Conservation (phyloP, 306 rosid species). For the Dalbergia oliveri region DNA sequence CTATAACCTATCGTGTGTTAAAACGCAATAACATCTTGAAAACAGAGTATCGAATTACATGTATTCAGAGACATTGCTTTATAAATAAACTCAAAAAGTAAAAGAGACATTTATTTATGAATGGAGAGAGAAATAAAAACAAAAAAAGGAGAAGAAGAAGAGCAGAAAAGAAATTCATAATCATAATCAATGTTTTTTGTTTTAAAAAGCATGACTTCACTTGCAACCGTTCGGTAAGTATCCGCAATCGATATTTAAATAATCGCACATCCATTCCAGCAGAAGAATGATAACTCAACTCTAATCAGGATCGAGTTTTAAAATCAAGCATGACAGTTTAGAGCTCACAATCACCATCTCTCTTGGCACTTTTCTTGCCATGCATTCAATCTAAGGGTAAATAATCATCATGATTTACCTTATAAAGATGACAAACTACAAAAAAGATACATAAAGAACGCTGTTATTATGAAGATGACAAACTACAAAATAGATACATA, state of each 20-base stretch:
- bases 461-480: constrained; percentile 33
- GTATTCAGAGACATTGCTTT: too few relatives aligned
- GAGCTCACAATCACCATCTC: not conserved
- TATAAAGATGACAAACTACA: too few relatives aligned
- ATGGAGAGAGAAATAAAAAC: too few relatives aligned
- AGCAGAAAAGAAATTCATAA: not conserved
- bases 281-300: not conserved
- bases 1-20: not conserved
- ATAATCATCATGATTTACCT: not conserved
- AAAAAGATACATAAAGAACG: too few relatives aligned
- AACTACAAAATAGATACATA: not conserved
- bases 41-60: not conserved
- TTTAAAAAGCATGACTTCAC: not conserved
- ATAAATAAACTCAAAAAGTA: too few relatives aligned
- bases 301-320: too few relatives aligned
- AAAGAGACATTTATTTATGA: too few relatives aligned
- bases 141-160: too few relatives aligned
- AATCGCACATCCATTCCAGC: not conserved
- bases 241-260: not conserved
- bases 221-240: too few relatives aligned
- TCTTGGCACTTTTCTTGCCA: not conserved
- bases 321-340: too few relatives aligned
- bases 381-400: not conserved
- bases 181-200: not conserved
- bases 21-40: not conserved